A percentile compares a stretch with the other conserved stretches of the same genome.
Evolutionary conservation across 169 alveolate species (phyloP).

Genomic region (Prorocentrum cordatum): DNA sequence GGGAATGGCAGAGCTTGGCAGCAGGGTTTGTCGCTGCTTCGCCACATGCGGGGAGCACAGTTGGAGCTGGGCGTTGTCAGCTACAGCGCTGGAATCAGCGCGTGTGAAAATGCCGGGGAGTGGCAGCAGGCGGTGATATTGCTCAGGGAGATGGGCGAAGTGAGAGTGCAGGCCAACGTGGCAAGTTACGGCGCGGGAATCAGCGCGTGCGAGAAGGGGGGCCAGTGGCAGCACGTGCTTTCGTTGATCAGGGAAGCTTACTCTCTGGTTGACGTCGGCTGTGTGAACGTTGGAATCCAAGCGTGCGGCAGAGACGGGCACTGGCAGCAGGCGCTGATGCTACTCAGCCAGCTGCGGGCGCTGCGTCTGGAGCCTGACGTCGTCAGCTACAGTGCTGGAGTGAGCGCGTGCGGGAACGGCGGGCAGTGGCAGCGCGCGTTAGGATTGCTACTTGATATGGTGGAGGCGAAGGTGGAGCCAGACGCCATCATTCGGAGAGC

Average conservation of each 20-base stretch:
- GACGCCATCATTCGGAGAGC: too few species aligned
- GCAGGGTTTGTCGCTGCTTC: not conserved
- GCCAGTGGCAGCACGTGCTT: not conserved
- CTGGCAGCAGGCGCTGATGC: too few species aligned
- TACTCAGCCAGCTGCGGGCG: not conserved
- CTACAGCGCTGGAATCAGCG: not conserved
- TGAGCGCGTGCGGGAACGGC: not conserved
- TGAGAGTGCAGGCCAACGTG: not conserved
- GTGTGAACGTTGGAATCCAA: too few species aligned
- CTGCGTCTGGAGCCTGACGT: not conserved
- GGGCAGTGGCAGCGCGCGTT: conserved; percentile 1
- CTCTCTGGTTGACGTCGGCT: too few species aligned
- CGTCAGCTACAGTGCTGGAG: not conserved
- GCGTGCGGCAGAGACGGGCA: too few species aligned
- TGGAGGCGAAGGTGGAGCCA: too few species aligned
- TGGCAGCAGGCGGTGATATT: not conserved
- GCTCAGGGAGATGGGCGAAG: not conserved
- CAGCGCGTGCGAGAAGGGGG: not conserved
- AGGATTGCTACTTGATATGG: too few species aligned
- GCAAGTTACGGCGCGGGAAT: not conserved
- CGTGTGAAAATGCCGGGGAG: not conserved
- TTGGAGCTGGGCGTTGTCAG: not conserved
- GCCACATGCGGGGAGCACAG: not conserved
- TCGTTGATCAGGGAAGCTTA: too few species aligned
- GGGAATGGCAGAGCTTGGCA: not conserved